These are phyloP conservation scores for Polygonum aviculare DNA, from an alignment of 148 eudicot genomes.

Conservation along the genomic window DNA sequence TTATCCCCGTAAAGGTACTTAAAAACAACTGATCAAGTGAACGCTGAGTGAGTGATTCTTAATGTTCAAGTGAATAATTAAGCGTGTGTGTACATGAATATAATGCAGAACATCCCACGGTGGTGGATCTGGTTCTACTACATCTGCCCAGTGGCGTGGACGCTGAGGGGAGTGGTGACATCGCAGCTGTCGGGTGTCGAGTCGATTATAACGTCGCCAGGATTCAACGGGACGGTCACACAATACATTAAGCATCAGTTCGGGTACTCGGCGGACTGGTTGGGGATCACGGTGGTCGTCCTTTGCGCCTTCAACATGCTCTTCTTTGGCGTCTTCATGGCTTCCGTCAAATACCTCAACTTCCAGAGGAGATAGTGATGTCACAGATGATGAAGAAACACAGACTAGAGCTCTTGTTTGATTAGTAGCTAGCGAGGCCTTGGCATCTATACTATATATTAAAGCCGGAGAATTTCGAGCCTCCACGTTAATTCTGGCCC, in stretches of 20 bases:
- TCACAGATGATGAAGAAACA: no score
- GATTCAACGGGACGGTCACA: constrained; percentile 54
- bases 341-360: constrained; percentile 60
- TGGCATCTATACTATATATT: no score
- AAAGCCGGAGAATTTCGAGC: no score
- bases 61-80: no score
- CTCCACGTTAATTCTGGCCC: no score
- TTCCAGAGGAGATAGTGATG: constrained; percentile 56
- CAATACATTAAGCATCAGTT: constrained; percentile 39
- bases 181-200: constrained; percentile 86
- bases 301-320: constrained; percentile 44
- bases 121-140: constrained; percentile 98
- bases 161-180: constrained; percentile 51
- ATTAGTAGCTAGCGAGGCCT: no score
- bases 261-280: constrained; percentile 44
- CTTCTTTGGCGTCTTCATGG: constrained; percentile 47
- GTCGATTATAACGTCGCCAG: constrained; percentile 33
- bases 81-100: not conserved
- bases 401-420: no score
- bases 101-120: constrained; percentile 48
- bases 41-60: no score
- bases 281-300: constrained; percentile 40
- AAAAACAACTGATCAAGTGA: no score
- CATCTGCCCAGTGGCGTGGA: constrained; percentile 76
- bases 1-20: constrained; percentile 68